Conservation (phyloP, 2,329 filamentous ascomycete genomes). For the Tetracladium maxilliforme region DNA sequence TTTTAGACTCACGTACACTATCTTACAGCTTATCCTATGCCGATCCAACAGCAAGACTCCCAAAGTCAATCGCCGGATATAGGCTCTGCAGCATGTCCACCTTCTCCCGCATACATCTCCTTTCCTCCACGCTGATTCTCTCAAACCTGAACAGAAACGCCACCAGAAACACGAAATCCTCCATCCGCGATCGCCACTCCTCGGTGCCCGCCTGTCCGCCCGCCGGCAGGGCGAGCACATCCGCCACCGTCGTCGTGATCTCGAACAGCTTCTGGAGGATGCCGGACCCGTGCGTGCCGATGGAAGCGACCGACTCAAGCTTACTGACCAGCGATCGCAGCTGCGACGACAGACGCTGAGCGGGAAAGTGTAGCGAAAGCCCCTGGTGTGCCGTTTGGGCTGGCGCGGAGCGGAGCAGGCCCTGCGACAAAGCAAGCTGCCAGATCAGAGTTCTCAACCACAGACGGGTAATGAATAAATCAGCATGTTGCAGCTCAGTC, state of each 20-base stretch:
- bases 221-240: constrained; percentile 29
- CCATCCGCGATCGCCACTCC: constrained; percentile 24
- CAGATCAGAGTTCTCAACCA: constrained; percentile 31
- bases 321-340: constrained; percentile 20
- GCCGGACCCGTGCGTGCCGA: constrained; percentile 27
- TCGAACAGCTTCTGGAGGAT: constrained; percentile 32
- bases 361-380: too few relatives aligned
- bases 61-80: constrained; percentile 3
- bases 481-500: constrained; percentile 27
- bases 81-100: constrained; percentile 14
- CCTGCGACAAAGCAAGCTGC: constrained; percentile 32
- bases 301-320: constrained; percentile 20
- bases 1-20: too few relatives aligned
- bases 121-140: constrained; percentile 19
- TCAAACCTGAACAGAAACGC: constrained; percentile 23
- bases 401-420: too few relatives aligned
- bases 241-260: constrained; percentile 30
- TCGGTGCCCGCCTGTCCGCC: constrained; percentile 20
- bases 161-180: constrained; percentile 27
- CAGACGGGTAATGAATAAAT: constrained; percentile 30
- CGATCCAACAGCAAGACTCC: too few relatives aligned
- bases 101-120: constrained; percentile 22
- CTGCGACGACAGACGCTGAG: constrained; percentile 20
- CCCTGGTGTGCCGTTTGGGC: too few relatives aligned
- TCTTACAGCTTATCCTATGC: too few relatives aligned